Evolutionary conservation across 2,329 filamentous ascomycete species (phyloP), one percentile per base, ranked within the genome.

Genomic region (Apiospora koreana): DNA sequence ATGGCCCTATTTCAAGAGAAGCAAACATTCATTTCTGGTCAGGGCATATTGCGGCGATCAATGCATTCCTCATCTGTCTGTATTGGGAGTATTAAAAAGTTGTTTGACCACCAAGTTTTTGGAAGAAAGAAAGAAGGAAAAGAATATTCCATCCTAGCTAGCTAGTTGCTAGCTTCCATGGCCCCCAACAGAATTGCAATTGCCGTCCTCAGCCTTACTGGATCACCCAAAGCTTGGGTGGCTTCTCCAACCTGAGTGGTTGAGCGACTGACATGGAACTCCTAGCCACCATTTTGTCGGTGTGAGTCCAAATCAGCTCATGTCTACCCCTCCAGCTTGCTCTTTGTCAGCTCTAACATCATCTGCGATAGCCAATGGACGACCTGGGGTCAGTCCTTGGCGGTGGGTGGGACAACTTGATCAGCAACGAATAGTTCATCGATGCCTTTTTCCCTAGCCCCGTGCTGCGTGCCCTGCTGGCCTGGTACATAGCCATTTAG

Each of bases 271-370:
- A 14, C 54, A 62, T n/a, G 54, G 54, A 62, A 21, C 54, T 38
- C 54, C 54, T 31, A 31, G 54, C 31, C 54, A 62, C 7, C 54
- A 18, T 62, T 38, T n/a, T 62, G 54, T 62, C 54, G 54, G 54
- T 58, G 50, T 62, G 54, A 62, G 54, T 62, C 54, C 54, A 12
- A 62, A 62, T 62, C 54, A 62, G 54, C 54, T 62, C 54, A 62
- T 62, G 54, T 7, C 54, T 62, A 46, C 65, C 65, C 65, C 65
- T 67, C 65, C 65, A 46, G 65, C 25, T 67, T 67, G 65, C 21
- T 25, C 42, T 43, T 46, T 67, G 65, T 46, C 65, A 67, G 45
- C 65, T 46, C 42, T 28, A 35, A 43, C 35, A 35, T 67, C 45
- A 46, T 31, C 25, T 31, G 25, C 25, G 21, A 46, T 35, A 35